Evolutionary conservation across 2,329 filamentous ascomycete species (phyloP).

Genomic region (Albifimbria verrucaria): DNA sequence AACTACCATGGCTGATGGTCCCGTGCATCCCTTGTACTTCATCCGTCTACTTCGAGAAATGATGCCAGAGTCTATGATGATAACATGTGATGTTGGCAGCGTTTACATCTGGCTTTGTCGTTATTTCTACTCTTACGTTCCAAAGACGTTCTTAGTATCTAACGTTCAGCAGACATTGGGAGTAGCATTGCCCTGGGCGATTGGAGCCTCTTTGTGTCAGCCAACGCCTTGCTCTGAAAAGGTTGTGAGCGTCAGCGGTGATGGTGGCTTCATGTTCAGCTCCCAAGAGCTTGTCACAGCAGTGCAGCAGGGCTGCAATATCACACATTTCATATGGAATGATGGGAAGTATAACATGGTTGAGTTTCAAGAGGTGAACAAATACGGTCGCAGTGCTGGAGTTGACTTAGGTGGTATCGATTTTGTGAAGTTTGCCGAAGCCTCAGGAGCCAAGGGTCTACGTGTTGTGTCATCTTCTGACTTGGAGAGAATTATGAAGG

Average conservation of each 20-base stretch:
- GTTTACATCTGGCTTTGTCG: not conserved
- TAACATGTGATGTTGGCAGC: not conserved
- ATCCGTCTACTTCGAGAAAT: not conserved
- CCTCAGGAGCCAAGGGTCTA: not conserved
- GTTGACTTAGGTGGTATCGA: not conserved
- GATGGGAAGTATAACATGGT: not conserved
- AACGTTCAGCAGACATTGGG: not conserved
- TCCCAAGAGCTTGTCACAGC: not conserved
- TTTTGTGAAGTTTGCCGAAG: not conserved
- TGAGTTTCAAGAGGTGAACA: not conserved
- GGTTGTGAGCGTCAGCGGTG: not conserved
- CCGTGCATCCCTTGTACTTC: not conserved
- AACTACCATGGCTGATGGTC: not conserved
- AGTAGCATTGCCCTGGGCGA: not conserved
- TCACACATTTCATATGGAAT: not conserved
- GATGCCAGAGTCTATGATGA: not conserved
- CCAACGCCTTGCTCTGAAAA: not conserved
- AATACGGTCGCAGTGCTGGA: not conserved
- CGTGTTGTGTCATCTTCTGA: not conserved
- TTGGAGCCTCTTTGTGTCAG: not conserved
- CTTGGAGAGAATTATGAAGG: not conserved
- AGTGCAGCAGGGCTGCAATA: not conserved
- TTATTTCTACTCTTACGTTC: not conserved
- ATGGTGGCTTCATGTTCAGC: not conserved
- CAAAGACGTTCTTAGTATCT: not conserved